A percentile compares a stretch with the other conserved stretches of the same genome.
Evolutionary conservation across 1,139 yeast genomes (phyloP).

Genomic region (Nakaseomyces bracarensis): DNA sequence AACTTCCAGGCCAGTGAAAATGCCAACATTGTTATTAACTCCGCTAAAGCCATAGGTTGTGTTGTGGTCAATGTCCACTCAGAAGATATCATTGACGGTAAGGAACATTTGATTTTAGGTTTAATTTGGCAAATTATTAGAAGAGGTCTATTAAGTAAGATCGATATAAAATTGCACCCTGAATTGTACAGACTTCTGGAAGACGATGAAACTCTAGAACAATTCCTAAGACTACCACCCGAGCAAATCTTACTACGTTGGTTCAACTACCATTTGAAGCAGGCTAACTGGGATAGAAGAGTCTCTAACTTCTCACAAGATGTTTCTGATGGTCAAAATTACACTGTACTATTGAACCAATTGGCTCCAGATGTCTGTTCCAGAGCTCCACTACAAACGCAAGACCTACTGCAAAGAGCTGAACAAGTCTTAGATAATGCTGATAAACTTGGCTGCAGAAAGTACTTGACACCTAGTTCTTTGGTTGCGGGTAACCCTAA

Average conservation of each 20-base stretch:
- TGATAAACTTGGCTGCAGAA: slow-evolving; percentile 84
- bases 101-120: slow-evolving; percentile 90
- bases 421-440: slow-evolving; percentile 80
- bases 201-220: slow-evolving; percentile 96
- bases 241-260: slow-evolving; percentile 94
- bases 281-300: slow-evolving; percentile 84
- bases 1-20: slow-evolving; percentile 94
- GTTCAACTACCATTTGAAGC: slow-evolving; percentile 93
- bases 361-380: slow-evolving; percentile 81
- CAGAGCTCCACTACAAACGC: slow-evolving; percentile 65
- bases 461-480: slow-evolving; percentile 87
- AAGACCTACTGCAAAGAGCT: slow-evolving; percentile 71
- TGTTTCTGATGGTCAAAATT: slow-evolving; percentile 91
- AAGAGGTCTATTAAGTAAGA: slow-evolving; percentile 87
- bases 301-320: slow-evolving; percentile 82
- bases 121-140: slow-evolving; percentile 97
- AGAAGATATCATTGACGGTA: slow-evolving; percentile 94
- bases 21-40: slow-evolving; percentile 93
- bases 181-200: slow-evolving; percentile 89
- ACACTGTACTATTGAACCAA: slow-evolving; percentile 81
- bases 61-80: slow-evolving; percentile 96
- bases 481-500: slow-evolving; percentile 95
- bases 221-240: slow-evolving; percentile 91
- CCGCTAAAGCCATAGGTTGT: slow-evolving; percentile 98
- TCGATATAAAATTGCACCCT: slow-evolving; percentile 93